Conservation (phyloP, 139 green algal species). For the Microglena sp. region DNA sequence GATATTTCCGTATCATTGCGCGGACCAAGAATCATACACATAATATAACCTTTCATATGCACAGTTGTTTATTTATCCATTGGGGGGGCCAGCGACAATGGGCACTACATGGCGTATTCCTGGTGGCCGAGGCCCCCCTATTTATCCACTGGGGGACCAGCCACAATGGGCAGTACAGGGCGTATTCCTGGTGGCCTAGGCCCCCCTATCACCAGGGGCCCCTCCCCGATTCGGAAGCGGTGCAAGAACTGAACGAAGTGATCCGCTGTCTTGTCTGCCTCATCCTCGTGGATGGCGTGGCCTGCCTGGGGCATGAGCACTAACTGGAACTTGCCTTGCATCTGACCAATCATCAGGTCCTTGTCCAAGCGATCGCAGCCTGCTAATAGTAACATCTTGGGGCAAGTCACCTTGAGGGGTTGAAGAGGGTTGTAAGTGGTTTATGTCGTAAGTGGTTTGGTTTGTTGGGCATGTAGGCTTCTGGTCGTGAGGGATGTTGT, state of each 20-base stretch:
- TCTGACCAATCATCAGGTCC: conserved; percentile 81
- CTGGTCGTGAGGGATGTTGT: not conserved
- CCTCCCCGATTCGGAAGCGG: conserved; percentile 63
- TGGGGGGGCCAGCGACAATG: conserved; percentile 29
- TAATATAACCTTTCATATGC: no score
- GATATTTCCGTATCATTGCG: no score
- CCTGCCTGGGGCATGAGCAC: conserved; percentile 76
- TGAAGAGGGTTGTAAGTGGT: not conserved
- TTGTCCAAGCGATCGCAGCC: conserved; percentile 88
- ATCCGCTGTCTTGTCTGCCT: conserved; percentile 51
- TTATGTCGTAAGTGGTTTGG: not conserved
- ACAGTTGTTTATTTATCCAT: no score
- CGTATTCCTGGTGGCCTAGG: conserved; percentile 20
- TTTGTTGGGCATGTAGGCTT: not conserved
- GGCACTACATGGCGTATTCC: conserved; percentile 39
- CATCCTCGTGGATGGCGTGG: conserved; percentile 84
- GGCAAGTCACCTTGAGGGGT: conserved; percentile 16
- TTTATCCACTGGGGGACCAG: conserved; percentile 25
- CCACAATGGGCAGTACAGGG: conserved; percentile 41
- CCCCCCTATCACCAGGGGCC: conserved; percentile 41
- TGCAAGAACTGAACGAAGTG: conserved; percentile 60
- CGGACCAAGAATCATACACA: no score
- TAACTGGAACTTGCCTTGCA: conserved; percentile 95
- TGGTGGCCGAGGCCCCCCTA: conserved; percentile 16
- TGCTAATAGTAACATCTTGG: conserved; percentile 88